Base-by-base conservation (phyloP, 1,284 basidiomycete species). In the Stygiomarasmius scandens region DNA sequence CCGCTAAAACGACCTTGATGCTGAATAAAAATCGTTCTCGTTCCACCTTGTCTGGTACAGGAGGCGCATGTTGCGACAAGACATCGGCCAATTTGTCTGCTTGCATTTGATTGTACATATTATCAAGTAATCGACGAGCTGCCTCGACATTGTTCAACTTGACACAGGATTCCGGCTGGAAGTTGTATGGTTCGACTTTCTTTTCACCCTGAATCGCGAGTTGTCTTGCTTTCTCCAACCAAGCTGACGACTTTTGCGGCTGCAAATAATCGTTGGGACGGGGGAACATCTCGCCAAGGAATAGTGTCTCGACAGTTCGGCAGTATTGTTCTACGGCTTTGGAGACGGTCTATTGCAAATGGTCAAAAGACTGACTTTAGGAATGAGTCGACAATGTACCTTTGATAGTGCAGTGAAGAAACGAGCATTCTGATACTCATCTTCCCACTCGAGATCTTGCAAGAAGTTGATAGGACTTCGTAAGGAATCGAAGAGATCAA, bases 61-160 rank as follows among this genome's bases (percentile, higher is more conserved):
- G 85, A 3, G 92, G 90, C 6, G 77, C 83, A 41, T 78, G 76
- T 23, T 78, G 76, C 61, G 78, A 73, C 53, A 92, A 69, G 23
- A 86, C 79, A 41, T 89, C 86, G 0, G 92, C 86, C 60, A 96
- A 85, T 68, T 89, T 88, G 74, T 99, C 97, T 0, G 91, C 95
- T 58, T 96, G 84, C 78, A 98, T 89, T 64, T 93, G 90, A 53
- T 83, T 87, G 72, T 98, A 99, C 80, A 99, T 90, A 65, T 90
- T 92, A 71, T 99, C 97, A 55, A 99, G 80, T 54, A 97, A 80
- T 58, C 87, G 86, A 11, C 96, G 85, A 1, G 96, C 95, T 1
- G 93, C 90, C 66, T 97, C 95, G 62, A 99, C 90, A 70, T 99
- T 98, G 78, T 99, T 99, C 49, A 99, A 82, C 76, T 98, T 98